A percentile compares a stretch with the other conserved stretches of the same genome.
phyloP scores from a whole-genome alignment of 371 early-diverging fungal genomes.

The Rhizomucor pusillus region DNA sequence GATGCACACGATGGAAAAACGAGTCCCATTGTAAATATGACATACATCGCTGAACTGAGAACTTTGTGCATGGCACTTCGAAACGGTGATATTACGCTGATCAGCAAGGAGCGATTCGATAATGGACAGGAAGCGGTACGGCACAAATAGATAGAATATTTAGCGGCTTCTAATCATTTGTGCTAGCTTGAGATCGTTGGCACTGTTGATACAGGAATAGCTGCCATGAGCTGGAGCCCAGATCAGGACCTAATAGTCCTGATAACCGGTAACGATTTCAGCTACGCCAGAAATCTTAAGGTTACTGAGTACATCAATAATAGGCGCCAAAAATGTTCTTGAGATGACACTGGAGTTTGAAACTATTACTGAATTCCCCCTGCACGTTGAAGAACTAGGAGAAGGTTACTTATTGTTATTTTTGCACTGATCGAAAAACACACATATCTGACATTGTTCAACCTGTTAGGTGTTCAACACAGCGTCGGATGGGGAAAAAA shows the following conservation, averaged over 20 bases:
- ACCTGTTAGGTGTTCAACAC: slow-evolving; percentile 59
- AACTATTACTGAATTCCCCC: slow-evolving; percentile 75
- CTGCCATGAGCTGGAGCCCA: slow-evolving; percentile 86
- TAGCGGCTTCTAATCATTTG: neutral
- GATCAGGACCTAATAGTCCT: slow-evolving; percentile 87
- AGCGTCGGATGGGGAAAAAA: slow-evolving; percentile 97
- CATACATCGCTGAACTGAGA: slow-evolving; percentile 64
- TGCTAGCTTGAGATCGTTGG: slow-evolving; percentile 69
- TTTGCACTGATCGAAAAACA: neutral
- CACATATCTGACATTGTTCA: neutral
- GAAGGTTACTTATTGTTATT: slow-evolving; percentile 46
- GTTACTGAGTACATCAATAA: no score
- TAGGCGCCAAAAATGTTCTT: slow-evolving; percentile 72
- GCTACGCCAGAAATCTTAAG: neutral
- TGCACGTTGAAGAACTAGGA: slow-evolving; percentile 66
- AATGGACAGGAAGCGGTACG: slow-evolving; percentile 47
- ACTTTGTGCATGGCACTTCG: slow-evolving; percentile 61
- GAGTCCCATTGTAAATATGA: slow-evolving; percentile 45
- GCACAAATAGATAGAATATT: neutral
- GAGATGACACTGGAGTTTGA: slow-evolving; percentile 95
- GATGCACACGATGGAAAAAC: neutral
- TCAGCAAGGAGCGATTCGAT: slow-evolving; percentile 53
- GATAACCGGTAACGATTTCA: slow-evolving; percentile 59
- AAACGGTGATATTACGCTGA: slow-evolving; percentile 71
- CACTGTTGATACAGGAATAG: slow-evolving; percentile 77